Evolutionary conservation across 2,329 filamentous ascomycete species (phyloP), one percentile per base, ranked within the genome.

Genomic region (Nemania diffusa): DNA sequence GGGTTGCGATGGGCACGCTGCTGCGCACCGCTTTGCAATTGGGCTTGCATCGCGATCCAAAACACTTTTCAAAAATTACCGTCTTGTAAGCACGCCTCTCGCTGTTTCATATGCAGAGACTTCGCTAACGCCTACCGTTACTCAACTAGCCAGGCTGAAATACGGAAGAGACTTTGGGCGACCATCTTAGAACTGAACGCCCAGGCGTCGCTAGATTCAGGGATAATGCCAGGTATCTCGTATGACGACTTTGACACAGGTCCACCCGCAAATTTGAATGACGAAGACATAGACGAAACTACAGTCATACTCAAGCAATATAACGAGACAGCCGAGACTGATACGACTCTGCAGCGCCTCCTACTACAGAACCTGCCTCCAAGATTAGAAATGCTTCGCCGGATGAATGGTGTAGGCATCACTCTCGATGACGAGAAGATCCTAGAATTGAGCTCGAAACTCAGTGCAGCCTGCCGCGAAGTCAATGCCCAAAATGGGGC

Each of bases 161-260:
- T 86, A 75, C 81, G 83, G 1, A 78, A 84, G 5, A 78, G 85
- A 8, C 66, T 88, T 2, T 87, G 85, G 85, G 84, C 84, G 50
- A 85, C 85, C 0, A 80, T 86, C 20, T 69, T 86, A 0, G 85
- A 88, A 71, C 57, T 87, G 0, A 70, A 74, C 0, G 65, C 86
- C 0, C 82, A 84, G 32, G 78, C 82, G 1, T 83, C 84, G 50
- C 67, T 87, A 42, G 75, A 76, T 17, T 80, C 82, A 0, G 85
- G 85, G 0, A 83, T 81, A 0, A 78, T 84, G 2, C 81, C 84
- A 0, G 72, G 86, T 8, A 73, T 88, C 0, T 78, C 76, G 1
- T 63, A 81, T 0, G 71, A 77, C 2, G 82, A 85, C 32, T 87
- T 84, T 59, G 83, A 87, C 64, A 84, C 85, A 0, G 72, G 79